Evolutionary conservation across 179 eudicot genomes (phyloP).

Genomic region (Kewa caespitosa): DNA sequence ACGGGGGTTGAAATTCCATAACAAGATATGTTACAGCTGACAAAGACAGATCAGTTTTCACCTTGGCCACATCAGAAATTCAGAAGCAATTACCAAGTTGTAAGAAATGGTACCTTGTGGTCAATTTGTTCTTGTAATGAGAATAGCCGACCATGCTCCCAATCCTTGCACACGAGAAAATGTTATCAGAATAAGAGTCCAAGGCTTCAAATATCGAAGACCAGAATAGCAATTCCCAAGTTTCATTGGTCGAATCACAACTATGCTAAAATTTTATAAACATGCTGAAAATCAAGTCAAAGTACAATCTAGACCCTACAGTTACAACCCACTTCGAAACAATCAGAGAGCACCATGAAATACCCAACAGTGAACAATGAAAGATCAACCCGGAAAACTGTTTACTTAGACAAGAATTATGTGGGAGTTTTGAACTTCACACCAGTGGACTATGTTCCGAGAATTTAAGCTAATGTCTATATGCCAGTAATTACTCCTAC

Average conservation of each 20-base stretch:
- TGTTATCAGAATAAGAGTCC: not conserved
- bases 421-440: not conserved
- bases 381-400: not conserved
- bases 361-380: not conserved
- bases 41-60: not conserved
- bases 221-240: not conserved
- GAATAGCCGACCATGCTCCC: conserved; percentile 75
- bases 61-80: not conserved
- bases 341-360: not conserved
- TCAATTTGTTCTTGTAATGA: conserved; percentile 83
- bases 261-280: not conserved
- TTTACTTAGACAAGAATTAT: not conserved
- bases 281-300: not conserved
- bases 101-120: conserved; percentile 62
- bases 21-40: not conserved
- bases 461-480: not conserved
- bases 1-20: not conserved
- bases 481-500: conserved; percentile 4
- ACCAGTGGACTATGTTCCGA: not conserved
- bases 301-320: not conserved
- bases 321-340: not conserved
- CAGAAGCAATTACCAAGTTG: not conserved
- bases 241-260: not conserved
- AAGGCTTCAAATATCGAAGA: not conserved
- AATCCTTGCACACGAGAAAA: conserved; percentile 47